Conservation (phyloP, 495 filamentous ascomycete genomes). For the Podospora tetraspora region DNA sequence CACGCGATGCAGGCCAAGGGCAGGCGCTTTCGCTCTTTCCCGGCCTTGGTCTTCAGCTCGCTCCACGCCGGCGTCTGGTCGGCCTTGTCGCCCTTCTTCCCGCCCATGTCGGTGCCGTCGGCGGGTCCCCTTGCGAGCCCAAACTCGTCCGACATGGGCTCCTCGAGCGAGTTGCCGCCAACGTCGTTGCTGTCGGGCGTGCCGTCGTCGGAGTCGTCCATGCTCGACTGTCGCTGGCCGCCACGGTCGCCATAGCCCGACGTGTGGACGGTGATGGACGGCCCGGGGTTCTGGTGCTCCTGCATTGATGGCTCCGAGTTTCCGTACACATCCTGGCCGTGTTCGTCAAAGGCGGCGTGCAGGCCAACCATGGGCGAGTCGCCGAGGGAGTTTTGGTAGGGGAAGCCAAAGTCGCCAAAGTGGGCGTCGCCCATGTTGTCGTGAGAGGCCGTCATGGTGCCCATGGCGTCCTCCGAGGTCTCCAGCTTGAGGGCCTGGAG, state of each 20-base stretch:
- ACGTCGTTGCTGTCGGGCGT: conserved; percentile 44
- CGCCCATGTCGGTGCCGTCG: conserved; percentile 48
- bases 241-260: conserved; percentile 19
- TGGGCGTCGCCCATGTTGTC: conserved; percentile 34
- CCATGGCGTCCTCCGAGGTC: conserved; percentile 23
- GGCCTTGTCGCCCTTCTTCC: conserved; percentile 53
- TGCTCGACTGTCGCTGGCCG: conserved; percentile 29
- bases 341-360: conserved; percentile 31
- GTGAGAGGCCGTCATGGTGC: conserved; percentile 29
- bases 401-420: conserved; percentile 44
- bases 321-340: conserved; percentile 36
- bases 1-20: conserved; percentile 96
- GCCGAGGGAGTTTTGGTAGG: conserved; percentile 37
- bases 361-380: conserved; percentile 39
- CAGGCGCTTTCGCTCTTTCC: conserved; percentile 89
- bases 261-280: conserved; percentile 32
- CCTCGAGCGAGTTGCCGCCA: conserved; percentile 43
- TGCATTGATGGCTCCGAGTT: conserved; percentile 32
- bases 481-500: conserved; percentile 29
- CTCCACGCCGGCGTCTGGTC: conserved; percentile 73
- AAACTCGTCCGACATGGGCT: conserved; percentile 50
- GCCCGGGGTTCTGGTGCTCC: conserved; percentile 37
- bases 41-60: conserved; percentile 95
- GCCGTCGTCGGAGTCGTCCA: conserved; percentile 44
- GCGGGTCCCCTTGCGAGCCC: conserved; percentile 41